Conservation (phyloP, 202 grass and related monocot genomes). For the Brachypodium distachyon region DNA sequence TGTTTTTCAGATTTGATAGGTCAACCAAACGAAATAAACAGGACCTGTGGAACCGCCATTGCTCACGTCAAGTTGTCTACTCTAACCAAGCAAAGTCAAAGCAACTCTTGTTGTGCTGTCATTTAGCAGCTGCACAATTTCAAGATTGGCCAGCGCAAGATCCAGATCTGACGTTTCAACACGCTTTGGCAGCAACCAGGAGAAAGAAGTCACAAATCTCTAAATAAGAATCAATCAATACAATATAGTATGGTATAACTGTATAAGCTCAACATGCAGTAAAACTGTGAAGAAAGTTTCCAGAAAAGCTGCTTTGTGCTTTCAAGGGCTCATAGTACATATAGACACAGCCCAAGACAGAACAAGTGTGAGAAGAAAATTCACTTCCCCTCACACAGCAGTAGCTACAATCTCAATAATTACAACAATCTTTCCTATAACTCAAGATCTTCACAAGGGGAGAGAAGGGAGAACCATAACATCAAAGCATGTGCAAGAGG, state of each 20-base stretch:
- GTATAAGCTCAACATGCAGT: background rate
- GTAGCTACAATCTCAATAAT: slow-evolving; percentile 40
- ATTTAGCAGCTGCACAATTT: background rate
- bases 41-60: background rate
- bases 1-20: background rate
- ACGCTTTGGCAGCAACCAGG: background rate
- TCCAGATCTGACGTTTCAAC: background rate
- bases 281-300: background rate
- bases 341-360: slow-evolving; percentile 36
- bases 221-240: slow-evolving; percentile 29
- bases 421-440: slow-evolving; percentile 38
- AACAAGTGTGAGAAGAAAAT: slow-evolving; percentile 17
- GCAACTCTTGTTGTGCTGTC: background rate
- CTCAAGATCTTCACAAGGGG: background rate
- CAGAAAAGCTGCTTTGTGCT: background rate
- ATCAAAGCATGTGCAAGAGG: slow-evolving; percentile 18
- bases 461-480: background rate
- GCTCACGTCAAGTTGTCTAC: slow-evolving; percentile 14
- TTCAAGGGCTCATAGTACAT: slow-evolving; percentile 26
- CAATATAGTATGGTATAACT: too few relatives aligned
- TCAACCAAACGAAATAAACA: slow-evolving; percentile 3
- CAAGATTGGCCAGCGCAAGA: background rate
- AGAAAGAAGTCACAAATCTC: background rate
- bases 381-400: slow-evolving; percentile 10
- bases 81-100: background rate